These are phyloP conservation scores for Rhodofomes roseus DNA, from an alignment of 1,284 basidiomycete genomes.

Conservation along the genomic window DNA sequence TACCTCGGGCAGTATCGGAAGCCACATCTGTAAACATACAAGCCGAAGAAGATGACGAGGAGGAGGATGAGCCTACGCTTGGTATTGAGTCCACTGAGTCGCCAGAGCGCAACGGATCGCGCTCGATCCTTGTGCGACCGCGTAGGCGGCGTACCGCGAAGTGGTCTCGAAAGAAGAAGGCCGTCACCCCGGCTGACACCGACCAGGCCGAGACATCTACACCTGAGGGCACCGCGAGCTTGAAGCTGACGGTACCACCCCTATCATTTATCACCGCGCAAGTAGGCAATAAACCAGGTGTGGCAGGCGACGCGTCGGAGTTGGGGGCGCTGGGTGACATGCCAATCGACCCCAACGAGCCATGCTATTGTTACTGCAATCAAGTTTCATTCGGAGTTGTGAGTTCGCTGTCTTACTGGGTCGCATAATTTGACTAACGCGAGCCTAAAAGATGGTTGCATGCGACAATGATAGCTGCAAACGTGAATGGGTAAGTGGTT, in stretches of 20 bases:
- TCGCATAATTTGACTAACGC: not conserved
- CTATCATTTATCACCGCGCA: slow-evolving; percentile 10
- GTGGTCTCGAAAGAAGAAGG: slow-evolving; percentile 9
- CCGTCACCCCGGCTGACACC: not conserved
- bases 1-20: slow-evolving; percentile 8
- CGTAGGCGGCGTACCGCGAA: slow-evolving; percentile 10
- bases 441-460: slow-evolving; percentile 67
- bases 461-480: slow-evolving; percentile 71
- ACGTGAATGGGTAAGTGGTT: slow-evolving; percentile 68
- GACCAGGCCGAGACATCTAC: not conserved
- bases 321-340: slow-evolving; percentile 9
- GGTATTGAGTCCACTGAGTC: slow-evolving; percentile 3
- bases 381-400: slow-evolving; percentile 75
- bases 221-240: slow-evolving; percentile 5
- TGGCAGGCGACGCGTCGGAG: not conserved
- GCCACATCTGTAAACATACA: not conserved
- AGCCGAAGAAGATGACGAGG: not conserved
- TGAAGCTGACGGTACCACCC: slow-evolving; percentile 28
- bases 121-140: not conserved
- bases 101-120: not conserved
- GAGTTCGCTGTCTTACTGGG: slow-evolving; percentile 23
- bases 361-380: slow-evolving; percentile 74
- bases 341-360: slow-evolving; percentile 45
- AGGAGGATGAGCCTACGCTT: slow-evolving; percentile 6
- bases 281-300: not conserved